Base-by-base conservation (phyloP, 2,329 filamentous ascomycete species). In the Neopestalotiopsis sp. region DNA sequence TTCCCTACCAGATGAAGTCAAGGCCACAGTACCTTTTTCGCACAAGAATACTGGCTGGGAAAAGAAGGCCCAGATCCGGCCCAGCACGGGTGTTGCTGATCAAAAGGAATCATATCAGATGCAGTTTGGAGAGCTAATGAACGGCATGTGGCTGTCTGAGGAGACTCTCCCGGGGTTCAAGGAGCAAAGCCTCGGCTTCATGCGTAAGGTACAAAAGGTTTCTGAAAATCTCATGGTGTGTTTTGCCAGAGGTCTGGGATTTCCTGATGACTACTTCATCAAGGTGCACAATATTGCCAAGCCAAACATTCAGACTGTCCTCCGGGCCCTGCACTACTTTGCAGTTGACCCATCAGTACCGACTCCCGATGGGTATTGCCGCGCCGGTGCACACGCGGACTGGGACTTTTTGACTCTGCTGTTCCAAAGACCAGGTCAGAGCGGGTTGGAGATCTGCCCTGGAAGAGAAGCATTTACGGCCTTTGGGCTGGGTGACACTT, bases 381-480 rank as follows among this genome's bases (percentile, higher is more conserved):
- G 90, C 32, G 89, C 89, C 0, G 90, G 90, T 20, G 86, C 89
- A 12, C 89, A 91, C 74, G 86, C 87, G 0, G 90, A 91, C 75
- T 91, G 88, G 87, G 88, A 85, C 69, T 85, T 90, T 68, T 71
- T 91, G 28, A 91, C 89, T 0, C 78, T 92, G 52, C 81, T 92
- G 4, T 91, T 91, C 76, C 89, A 91, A 74, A 84, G 85, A 3
- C 81, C 84, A 0, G 89, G 88, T 0, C 87, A 91, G 76, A 85
- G 82, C 32, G 89, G 89, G 0, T 79, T 92, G 2, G 89, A 91
- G 75, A 90, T 91, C 67, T 91, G 89, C 73, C 89, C 89, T 0
- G 89, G 89, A 0, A 81, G 89, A 17, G 89, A 91, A 76, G 86
- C 83, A 3, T 84, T 86, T 7, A 91, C 88, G 0, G 83, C 84